Conservation (phyloP, 306 rosid genomes). For the Trichosanthes cucumerina region DNA sequence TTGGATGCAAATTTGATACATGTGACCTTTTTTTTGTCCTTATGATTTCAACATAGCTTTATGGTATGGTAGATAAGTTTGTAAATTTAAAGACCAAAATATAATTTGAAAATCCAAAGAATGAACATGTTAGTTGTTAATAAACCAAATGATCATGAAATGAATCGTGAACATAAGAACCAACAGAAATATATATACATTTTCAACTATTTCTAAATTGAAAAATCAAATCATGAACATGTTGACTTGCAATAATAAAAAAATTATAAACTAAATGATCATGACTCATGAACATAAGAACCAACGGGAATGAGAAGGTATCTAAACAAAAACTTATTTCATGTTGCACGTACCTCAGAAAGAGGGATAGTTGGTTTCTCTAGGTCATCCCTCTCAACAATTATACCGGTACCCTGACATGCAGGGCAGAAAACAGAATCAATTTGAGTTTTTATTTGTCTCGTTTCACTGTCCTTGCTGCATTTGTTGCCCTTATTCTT, state of each 20-base stretch:
- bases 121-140: background rate
- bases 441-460: slow-evolving; percentile 18
- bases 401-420: slow-evolving; percentile 75
- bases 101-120: background rate
- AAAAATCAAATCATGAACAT: background rate
- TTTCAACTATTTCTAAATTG: background rate
- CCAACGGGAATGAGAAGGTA: background rate
- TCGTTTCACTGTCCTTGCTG: slow-evolving; percentile 28
- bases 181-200: background rate
- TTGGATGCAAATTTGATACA: background rate
- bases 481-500: slow-evolving; percentile 23
- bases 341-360: slow-evolving; percentile 46
- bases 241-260: background rate
- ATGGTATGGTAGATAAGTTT: background rate
- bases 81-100: background rate
- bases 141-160: background rate
- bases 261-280: background rate
- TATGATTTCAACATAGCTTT: too few species aligned
- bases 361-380: slow-evolving; percentile 42
- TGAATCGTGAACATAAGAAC: background rate
- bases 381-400: slow-evolving; percentile 33
- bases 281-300: background rate
- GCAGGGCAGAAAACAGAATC: slow-evolving; percentile 71
- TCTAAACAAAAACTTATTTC: background rate
- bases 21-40: background rate